A percentile compares a stretch with the other conserved stretches of the same genome.
phyloP scores from a whole-genome alignment of 2,329 filamentous ascomycete species.

The Exophiala lecanii-corni region DNA sequence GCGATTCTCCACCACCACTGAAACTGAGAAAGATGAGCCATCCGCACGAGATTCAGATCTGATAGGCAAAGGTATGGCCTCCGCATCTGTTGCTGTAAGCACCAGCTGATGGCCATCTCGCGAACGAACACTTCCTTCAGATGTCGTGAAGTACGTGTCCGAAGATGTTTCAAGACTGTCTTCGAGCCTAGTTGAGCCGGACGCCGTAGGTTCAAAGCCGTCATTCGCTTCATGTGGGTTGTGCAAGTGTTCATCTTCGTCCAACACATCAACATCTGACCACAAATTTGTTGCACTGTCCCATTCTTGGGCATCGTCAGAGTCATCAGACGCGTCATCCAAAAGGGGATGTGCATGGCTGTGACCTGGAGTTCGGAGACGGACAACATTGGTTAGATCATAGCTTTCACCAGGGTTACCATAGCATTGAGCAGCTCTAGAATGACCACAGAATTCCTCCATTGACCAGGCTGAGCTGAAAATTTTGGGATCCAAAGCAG shows the following conservation, averaged over 20 bases:
- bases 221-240: no score
- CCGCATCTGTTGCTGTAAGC: background rate
- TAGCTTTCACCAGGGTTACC: conserved; percentile 23
- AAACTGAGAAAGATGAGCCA: background rate
- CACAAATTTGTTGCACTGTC: conserved; percentile 21
- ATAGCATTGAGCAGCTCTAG: conserved; percentile 19
- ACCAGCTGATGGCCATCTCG: background rate
- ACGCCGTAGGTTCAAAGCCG: background rate
- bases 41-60: background rate
- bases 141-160: background rate
- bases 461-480: conserved; percentile 35
- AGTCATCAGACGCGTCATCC: conserved; percentile 6
- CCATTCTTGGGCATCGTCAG: conserved; percentile 15
- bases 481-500: conserved; percentile 41
- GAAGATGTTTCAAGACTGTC: background rate
- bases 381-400: conserved; percentile 23
- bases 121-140: background rate
- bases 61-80: background rate
- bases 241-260: background rate
- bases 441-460: conserved; percentile 38
- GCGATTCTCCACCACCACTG: background rate
- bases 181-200: background rate
- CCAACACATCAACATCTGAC: conserved; percentile 10
- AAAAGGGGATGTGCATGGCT: conserved; percentile 21
- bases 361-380: conserved; percentile 21